Evolutionary conservation across 305 asterid species (phyloP).

Genomic region (Fraxinus latifolia): DNA sequence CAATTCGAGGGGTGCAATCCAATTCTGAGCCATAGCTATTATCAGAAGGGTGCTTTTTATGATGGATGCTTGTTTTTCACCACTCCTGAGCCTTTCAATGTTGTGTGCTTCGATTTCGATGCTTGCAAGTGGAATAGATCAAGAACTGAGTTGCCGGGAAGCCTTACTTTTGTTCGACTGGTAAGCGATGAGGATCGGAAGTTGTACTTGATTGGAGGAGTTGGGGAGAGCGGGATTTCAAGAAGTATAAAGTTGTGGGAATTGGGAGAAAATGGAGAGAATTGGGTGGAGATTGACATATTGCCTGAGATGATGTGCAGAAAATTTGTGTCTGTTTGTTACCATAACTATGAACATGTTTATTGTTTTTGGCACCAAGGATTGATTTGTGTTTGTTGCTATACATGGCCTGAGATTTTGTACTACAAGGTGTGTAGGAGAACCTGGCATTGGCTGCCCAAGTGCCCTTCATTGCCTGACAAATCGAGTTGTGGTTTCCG

Average conservation of each 20-base stretch:
- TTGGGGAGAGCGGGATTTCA: slow-evolving; percentile 58
- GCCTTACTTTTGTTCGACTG: slow-evolving; percentile 48
- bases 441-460: slow-evolving; percentile 86
- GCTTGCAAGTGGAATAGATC: slow-evolving; percentile 46
- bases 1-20: slow-evolving; percentile 29
- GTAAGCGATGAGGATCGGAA: slow-evolving; percentile 37
- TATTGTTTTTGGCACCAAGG: slow-evolving; percentile 80
- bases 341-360: slow-evolving; percentile 73
- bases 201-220: slow-evolving; percentile 59
- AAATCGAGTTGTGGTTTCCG: slow-evolving; percentile 82
- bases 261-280: slow-evolving; percentile 30
- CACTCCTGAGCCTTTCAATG: slow-evolving; percentile 48
- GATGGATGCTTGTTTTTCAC: slow-evolving; percentile 42
- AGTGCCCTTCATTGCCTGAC: slow-evolving; percentile 59
- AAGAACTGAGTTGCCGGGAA: slow-evolving; percentile 24
- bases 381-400: slow-evolving; percentile 62
- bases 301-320: slow-evolving; percentile 58
- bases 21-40: slow-evolving; percentile 27
- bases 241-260: slow-evolving; percentile 68
- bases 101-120: slow-evolving; percentile 33
- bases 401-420: slow-evolving; percentile 73
- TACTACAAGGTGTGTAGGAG: slow-evolving; percentile 50
- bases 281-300: slow-evolving; percentile 51
- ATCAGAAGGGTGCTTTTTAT: slow-evolving; percentile 43
- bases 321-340: slow-evolving; percentile 58